phyloP scores from a whole-genome alignment of 495 filamentous ascomycete genomes.

The Hypomontagnella monticulosa region DNA sequence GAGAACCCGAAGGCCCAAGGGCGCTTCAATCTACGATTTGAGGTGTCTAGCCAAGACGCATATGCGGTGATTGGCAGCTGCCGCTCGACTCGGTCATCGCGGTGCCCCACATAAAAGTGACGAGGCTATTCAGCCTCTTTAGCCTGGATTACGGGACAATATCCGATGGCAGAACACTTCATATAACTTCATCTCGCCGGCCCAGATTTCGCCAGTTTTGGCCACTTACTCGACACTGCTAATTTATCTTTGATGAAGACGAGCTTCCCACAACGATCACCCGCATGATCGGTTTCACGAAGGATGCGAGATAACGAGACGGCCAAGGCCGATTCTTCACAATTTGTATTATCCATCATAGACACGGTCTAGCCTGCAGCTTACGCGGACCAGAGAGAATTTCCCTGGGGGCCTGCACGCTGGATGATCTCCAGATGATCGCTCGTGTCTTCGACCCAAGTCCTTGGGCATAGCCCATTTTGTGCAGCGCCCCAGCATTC shows the following conservation, averaged over 20 bases:
- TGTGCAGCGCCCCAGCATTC: not conserved
- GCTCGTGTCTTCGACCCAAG: constrained; percentile 9
- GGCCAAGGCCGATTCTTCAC: constrained; percentile 21
- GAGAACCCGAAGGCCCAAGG: constrained; percentile 4
- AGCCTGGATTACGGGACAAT: constrained; percentile 43
- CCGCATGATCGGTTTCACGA: constrained; percentile 27
- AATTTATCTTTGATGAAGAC: constrained; percentile 40
- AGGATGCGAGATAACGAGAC: constrained; percentile 31
- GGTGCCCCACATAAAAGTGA: constrained; percentile 32
- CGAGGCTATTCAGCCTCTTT: constrained; percentile 46
- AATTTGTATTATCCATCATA: constrained; percentile 3
- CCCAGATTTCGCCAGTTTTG: constrained; percentile 24
- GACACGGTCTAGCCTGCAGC: not conserved
- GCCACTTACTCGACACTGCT: constrained; percentile 12
- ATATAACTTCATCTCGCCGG: constrained; percentile 47
- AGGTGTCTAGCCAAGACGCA: constrained; percentile 15
- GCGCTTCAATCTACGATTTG: constrained; percentile 14
- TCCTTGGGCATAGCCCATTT: not conserved
- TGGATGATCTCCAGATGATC: constrained; percentile 17
- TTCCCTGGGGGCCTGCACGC: not conserved
- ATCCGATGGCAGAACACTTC: constrained; percentile 41
- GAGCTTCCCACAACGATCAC: constrained; percentile 22
- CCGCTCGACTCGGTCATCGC: constrained; percentile 17
- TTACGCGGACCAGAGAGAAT: not conserved
- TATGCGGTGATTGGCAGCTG: constrained; percentile 28